Evolutionary conservation across 768 basidiomycete species (phyloP), one percentile per base, ranked within the genome.

Genomic region (Hypholoma sublateritium): DNA sequence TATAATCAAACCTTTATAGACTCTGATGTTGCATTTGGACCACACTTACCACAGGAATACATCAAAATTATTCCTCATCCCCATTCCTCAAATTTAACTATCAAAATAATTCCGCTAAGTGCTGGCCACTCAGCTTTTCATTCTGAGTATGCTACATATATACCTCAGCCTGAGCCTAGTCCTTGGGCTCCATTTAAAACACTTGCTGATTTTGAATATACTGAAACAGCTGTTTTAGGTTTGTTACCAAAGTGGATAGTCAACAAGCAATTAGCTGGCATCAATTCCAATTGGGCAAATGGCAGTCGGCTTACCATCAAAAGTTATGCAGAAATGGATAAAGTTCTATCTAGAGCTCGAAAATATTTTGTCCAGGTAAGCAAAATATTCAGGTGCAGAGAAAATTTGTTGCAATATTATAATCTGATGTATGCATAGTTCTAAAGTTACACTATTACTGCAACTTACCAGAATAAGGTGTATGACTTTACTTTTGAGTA

Each of bases 101-200:
- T 24, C 3, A 56, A 13, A n/a, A 62, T 64, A 19, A 49, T 62
- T 34, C 41, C 54, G 17, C 50, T 63, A 17, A 42, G 28, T 17
- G 19, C n/a, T n/a, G n/a, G n/a, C n/a, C n/a, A 16, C 9, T 21
- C n/a, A 42, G 13, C 24, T n/a, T 51, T 36, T 14, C 55, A 14
- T 16, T 25, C 28, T 24, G 47, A 32, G 28, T 16, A 32, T 9
- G 25, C 21, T 7, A 12, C 32, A 24, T 55, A 32, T 48, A 21
- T 57, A 34, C 59, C 59, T 12, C 36, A 12, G 7, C 41, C 59
- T 43, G 60, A 63, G 21, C 49, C 25, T 25, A 25, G 53, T 2
- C 68, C 67, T 4, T 69, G 65, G 67, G 66, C 68, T 5, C 65
- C 69, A 19, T 70, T 70, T 42, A 12, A 39, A 39, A 66, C 14